phyloP scores from a whole-genome alignment of 2,329 filamentous ascomycete species.

The Fusarium papillatum region DNA sequence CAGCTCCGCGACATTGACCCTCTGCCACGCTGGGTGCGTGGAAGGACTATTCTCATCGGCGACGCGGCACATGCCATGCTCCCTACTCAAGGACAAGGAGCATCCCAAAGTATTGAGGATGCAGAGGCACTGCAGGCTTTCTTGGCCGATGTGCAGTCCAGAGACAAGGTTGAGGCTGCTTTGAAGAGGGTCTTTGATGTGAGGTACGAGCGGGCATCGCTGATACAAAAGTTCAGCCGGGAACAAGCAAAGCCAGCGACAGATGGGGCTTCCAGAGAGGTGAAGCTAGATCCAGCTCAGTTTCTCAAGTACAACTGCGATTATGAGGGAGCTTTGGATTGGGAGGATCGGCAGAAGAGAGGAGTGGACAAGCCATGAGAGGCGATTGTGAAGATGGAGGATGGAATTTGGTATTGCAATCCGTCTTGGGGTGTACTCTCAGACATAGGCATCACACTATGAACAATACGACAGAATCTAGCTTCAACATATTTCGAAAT shows the following conservation, averaged over 20 bases:
- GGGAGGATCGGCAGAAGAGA: slow-evolving; percentile 29
- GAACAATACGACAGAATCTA: too few species aligned
- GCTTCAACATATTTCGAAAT: too few species aligned
- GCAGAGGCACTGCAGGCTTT: slow-evolving; percentile 16
- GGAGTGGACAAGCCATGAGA: background rate
- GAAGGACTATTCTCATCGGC: slow-evolving; percentile 18
- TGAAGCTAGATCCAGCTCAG: slow-evolving; percentile 37
- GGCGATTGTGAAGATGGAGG: background rate
- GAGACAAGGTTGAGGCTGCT: slow-evolving; percentile 1
- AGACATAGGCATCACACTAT: too few species aligned
- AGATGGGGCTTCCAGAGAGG: slow-evolving; percentile 23
- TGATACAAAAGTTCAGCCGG: slow-evolving; percentile 39
- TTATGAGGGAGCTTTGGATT: slow-evolving; percentile 33
- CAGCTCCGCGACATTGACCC: background rate
- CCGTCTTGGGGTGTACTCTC: background rate
- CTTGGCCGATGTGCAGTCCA: background rate
- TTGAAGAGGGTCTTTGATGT: slow-evolving; percentile 18
- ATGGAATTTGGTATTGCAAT: background rate
- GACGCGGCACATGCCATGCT: slow-evolving; percentile 29
- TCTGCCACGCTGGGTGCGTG: background rate
- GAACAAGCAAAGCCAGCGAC: slow-evolving; percentile 38
- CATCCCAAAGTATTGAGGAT: slow-evolving; percentile 27
- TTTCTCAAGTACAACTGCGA: slow-evolving; percentile 41
- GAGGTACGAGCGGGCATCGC: slow-evolving; percentile 22
- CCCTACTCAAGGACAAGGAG: slow-evolving; percentile 23